These are phyloP conservation scores for Quercus agrifolia DNA, from an alignment of 306 rosid species.

Conservation along the genomic window DNA sequence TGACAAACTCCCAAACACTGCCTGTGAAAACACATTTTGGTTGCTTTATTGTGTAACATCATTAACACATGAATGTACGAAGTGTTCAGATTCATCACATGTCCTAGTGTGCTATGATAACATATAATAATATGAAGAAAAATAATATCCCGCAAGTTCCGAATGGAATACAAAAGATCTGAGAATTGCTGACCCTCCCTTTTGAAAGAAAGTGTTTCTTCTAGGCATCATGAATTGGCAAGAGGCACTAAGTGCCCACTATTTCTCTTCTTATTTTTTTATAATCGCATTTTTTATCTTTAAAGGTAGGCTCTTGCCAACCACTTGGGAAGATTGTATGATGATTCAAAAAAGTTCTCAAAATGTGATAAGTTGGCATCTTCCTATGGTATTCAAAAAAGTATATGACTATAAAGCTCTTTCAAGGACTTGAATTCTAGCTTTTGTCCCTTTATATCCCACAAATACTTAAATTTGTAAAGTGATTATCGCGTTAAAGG, in stretches of 20 bases:
- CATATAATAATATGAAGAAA: neutral
- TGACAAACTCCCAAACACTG: neutral
- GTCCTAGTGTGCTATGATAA: neutral
- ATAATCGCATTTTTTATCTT: constrained; percentile 4
- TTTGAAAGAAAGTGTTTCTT: constrained; percentile 3
- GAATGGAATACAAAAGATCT: neutral
- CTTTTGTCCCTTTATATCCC: rapidly evolving
- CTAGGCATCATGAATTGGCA: constrained; percentile 17
- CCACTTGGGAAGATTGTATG: constrained; percentile 53
- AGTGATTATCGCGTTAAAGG: too few relatives aligned
- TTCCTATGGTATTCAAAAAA: neutral
- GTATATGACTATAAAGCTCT: too few relatives aligned
- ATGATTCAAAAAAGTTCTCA: constrained; percentile 40
- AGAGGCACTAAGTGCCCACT: constrained; percentile 20
- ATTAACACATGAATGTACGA: neutral
- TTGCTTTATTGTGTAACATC: neutral
- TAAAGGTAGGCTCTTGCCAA: constrained; percentile 36
- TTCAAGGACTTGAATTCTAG: rapidly evolving
- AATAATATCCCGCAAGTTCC: constrained; percentile 5
- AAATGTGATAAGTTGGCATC: constrained; percentile 30
- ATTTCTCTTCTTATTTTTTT: constrained; percentile 6
- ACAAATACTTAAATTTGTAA: too few relatives aligned
- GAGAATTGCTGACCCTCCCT: neutral
- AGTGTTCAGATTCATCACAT: neutral
- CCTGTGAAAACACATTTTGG: neutral